Evolutionary conservation across 2,329 filamentous ascomycete species (phyloP).

Genomic region (Xenosphaeropsis pyriputrescens): DNA sequence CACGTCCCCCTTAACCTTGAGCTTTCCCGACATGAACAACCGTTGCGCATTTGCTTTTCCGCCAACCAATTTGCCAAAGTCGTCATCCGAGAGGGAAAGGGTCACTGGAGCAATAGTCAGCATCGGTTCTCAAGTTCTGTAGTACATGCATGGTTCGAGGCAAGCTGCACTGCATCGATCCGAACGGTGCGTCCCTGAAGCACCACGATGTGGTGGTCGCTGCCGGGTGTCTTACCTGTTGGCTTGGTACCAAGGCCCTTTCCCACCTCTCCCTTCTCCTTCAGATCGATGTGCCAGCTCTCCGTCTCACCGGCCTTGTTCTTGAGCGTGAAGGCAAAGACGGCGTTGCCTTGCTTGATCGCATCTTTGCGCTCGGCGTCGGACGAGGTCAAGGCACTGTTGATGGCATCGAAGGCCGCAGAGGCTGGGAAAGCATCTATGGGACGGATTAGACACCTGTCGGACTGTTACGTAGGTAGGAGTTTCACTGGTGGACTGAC

Average conservation of each 20-base stretch:
- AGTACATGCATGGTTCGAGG: too few relatives aligned
- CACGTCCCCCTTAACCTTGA: constrained; percentile 95
- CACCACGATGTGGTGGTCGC: too few relatives aligned
- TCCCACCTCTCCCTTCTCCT: constrained; percentile 71
- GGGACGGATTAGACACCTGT: constrained; percentile 1
- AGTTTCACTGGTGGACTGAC: constrained; percentile 24
- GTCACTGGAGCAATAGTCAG: constrained; percentile 43
- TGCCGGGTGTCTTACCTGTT: constrained; percentile 43
- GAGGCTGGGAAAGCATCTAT: constrained; percentile 79
- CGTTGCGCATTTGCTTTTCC: constrained; percentile 92
- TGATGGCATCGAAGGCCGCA: constrained; percentile 80
- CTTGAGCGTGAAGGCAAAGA: constrained; percentile 89
- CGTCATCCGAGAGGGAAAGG: constrained; percentile 67
- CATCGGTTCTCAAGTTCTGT: too few relatives aligned
- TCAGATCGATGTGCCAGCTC: constrained; percentile 92
- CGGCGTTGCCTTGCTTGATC: constrained; percentile 72
- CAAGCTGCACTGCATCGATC: too few relatives aligned
- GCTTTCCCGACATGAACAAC: constrained; percentile 89
- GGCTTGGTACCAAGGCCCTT: constrained; percentile 71
- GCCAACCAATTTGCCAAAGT: constrained; percentile 69
- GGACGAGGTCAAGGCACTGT: constrained; percentile 50
- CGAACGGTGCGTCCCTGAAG: too few relatives aligned
- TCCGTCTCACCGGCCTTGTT: constrained; percentile 68
- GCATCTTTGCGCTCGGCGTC: constrained; percentile 71
- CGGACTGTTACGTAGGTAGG: not conserved